phyloP scores from a whole-genome alignment of 2,329 filamentous ascomycete genomes.

The Didymella pomorum region DNA sequence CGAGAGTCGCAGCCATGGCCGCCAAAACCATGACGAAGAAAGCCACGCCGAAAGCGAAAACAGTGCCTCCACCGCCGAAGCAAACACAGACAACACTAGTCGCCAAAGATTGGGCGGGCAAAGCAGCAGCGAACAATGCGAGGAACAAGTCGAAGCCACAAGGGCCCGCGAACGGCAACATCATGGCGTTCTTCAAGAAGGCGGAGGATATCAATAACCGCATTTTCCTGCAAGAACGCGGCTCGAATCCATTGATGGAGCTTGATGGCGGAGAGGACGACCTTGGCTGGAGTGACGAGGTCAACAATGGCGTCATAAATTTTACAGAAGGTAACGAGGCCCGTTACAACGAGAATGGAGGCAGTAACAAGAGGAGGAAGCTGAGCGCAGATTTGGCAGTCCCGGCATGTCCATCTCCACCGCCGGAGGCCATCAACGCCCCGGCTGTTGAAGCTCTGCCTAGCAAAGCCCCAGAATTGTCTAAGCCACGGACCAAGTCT shows the following conservation, averaged over 20 bases:
- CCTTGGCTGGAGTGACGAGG: slow-evolving; percentile 44
- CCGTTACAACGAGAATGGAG: slow-evolving; percentile 55
- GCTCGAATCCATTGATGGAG: slow-evolving; percentile 27
- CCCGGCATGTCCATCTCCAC: slow-evolving; percentile 46
- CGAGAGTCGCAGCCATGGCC: slow-evolving; percentile 30
- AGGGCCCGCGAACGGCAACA: slow-evolving; percentile 58
- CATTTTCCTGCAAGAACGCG: slow-evolving; percentile 49
- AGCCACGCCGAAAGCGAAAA: slow-evolving; percentile 25
- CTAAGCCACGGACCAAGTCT: slow-evolving; percentile 47
- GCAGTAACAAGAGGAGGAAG: slow-evolving; percentile 55
- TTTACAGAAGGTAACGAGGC: slow-evolving; percentile 31
- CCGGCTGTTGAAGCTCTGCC: slow-evolving; percentile 4
- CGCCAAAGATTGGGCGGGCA: slow-evolving; percentile 42
- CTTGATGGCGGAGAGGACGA: slow-evolving; percentile 38
- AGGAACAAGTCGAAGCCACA: slow-evolving; percentile 50
- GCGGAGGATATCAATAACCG: slow-evolving; percentile 52
- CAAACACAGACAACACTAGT: slow-evolving; percentile 49
- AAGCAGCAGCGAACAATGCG: slow-evolving; percentile 40
- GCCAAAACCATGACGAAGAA: slow-evolving; percentile 37
- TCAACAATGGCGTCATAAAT: slow-evolving; percentile 24
- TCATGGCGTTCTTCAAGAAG: slow-evolving; percentile 64
- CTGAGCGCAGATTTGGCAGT: slow-evolving; percentile 50
- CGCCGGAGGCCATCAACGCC: slow-evolving; percentile 24
- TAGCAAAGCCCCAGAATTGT: slow-evolving; percentile 19
- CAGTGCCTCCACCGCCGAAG: slow-evolving; percentile 27